A percentile compares a stretch with the other conserved stretches of the same genome.
phyloP scores from a whole-genome alignment of 805 yeast genomes.

The Hanseniaspora clermontiae region DNA sequence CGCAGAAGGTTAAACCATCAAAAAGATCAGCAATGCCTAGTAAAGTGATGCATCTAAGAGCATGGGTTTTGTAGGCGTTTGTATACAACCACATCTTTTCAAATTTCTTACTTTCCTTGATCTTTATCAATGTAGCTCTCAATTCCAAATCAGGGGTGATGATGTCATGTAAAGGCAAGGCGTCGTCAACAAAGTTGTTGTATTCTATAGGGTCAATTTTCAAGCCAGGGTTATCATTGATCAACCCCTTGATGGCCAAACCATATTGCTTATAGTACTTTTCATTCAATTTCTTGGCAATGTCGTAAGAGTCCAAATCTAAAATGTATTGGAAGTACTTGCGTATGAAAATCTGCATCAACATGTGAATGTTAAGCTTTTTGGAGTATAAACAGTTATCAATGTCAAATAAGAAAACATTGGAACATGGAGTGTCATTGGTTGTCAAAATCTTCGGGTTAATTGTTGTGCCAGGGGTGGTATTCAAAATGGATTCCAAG shows the following conservation, averaged over 20 bases:
- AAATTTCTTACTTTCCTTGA: constrained; percentile 38
- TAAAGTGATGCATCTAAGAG: constrained; percentile 60
- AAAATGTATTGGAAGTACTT: constrained; percentile 60
- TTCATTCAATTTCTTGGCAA: constrained; percentile 55
- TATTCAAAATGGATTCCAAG: constrained; percentile 26
- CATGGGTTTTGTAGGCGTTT: constrained; percentile 88
- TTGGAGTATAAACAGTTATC: constrained; percentile 82
- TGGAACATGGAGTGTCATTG: constrained; percentile 23
- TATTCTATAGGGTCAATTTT: constrained; percentile 80
- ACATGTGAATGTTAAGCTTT: constrained; percentile 62
- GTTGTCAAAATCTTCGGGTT: constrained; percentile 20
- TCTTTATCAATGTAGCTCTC: constrained; percentile 38
- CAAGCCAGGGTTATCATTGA: constrained; percentile 30
- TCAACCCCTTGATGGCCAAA: constrained; percentile 81
- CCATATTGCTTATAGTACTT: constrained; percentile 80
- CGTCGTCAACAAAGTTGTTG: constrained; percentile 80
- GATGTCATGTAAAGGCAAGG: constrained; percentile 73
- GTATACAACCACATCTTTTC: constrained; percentile 84
- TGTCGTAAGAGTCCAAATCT: constrained; percentile 48
- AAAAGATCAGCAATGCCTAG: constrained; percentile 85
- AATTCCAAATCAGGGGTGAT: constrained; percentile 48
- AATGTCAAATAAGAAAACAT: constrained; percentile 71
- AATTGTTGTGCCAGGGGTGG: constrained; percentile 26
- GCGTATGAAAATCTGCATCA: constrained; percentile 80
- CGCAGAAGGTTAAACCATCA: constrained; percentile 89